Base-by-base conservation (phyloP, 495 filamentous ascomycete species). In the Aspergillus sclerotioniger region DNA sequence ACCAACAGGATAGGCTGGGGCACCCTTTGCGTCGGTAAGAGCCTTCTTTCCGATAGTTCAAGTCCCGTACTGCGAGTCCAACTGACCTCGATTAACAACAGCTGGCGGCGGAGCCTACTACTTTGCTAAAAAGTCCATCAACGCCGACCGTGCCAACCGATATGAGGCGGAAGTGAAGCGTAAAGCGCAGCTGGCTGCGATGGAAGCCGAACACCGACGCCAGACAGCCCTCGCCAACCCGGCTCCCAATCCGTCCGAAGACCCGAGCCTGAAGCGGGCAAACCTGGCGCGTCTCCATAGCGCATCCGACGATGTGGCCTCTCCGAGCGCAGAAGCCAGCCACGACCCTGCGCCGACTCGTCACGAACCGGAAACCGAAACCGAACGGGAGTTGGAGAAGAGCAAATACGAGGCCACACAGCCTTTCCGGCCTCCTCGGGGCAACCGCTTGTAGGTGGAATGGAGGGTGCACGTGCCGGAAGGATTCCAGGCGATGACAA, bases 81-180 rank as follows among this genome's bases (percentile, higher is more conserved):
- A 37, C 33, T 54, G 39, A 54, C 45, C 48, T 13, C 32, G 8
- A 31, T 7, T 28, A 31, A 51, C 31, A 12, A 44, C 46, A 91
- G 88, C 89, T 56, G 94, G 92, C 67, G 94, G 90, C 67, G 92
- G 84, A 53, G 91, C 94, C 60, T 98, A 98, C 82, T 90, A 90
- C 77, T 96, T 96, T 72, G 95, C 94, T 54, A 98, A 98, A 80
- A 81, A 86, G 62, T 88, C 86, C 71, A 92, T 98, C 80, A 93
- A 97, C 64, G 89, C 88, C 61, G 90, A 96, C 75, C 89, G 91
- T 41, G 80, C 82, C 31, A 72, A 82, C 53, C 82, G 90, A 61
- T 85, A 89, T 53, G 83, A 90, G 58, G 83, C 85, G 33, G 82
- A 88, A 47, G 74, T 83, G 41, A 80, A 81, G 68, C 82, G 83